Conservation (phyloP, 2,329 filamentous ascomycete genomes). For the Iodosphaeria phyllophila region DNA sequence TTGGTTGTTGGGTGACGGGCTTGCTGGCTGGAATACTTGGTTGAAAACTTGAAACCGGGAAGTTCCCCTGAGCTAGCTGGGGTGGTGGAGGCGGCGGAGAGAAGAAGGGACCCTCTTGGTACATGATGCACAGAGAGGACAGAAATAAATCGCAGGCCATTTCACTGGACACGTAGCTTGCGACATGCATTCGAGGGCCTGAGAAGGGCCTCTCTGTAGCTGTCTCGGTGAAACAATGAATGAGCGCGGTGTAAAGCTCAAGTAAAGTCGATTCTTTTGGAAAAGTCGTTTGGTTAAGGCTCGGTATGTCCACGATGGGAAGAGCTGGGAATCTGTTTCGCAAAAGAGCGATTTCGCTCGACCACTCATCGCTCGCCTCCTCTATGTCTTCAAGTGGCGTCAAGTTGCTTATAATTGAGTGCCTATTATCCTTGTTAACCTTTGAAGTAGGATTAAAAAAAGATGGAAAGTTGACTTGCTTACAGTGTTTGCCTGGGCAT, state of each 20-base stretch:
- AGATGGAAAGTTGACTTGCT: slow-evolving; percentile 5
- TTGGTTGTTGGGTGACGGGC: slow-evolving; percentile 1
- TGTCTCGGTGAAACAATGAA: too few species aligned
- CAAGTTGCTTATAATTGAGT: slow-evolving; percentile 2
- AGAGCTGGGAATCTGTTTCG: too few species aligned
- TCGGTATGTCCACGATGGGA: too few species aligned
- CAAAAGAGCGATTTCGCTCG: slow-evolving; percentile 8
- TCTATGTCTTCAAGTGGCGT: slow-evolving; percentile 4
- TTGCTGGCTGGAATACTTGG: background rate
- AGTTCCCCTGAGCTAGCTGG: too few species aligned
- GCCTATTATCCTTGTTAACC: background rate
- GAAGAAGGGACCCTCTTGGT: slow-evolving; percentile 2
- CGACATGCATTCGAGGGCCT: too few species aligned
- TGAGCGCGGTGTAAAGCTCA: slow-evolving; percentile 7
- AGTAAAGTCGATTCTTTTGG: slow-evolving; percentile 5
- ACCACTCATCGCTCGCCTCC: slow-evolving; percentile 8
- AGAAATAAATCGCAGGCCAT: slow-evolving; percentile 12
- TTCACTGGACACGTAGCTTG: too few species aligned
- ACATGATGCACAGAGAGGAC: slow-evolving; percentile 9
- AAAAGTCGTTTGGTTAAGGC: too few species aligned
- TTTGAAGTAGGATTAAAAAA: background rate
- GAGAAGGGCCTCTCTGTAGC: too few species aligned
- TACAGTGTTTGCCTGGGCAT: slow-evolving; percentile 8
- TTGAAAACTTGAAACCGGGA: background rate
- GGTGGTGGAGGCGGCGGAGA: too few species aligned